A percentile compares a stretch with the other conserved stretches of the same genome.
phyloP scores from a whole-genome alignment of 139 green algal genomes.

The Chlorella sp. region DNA sequence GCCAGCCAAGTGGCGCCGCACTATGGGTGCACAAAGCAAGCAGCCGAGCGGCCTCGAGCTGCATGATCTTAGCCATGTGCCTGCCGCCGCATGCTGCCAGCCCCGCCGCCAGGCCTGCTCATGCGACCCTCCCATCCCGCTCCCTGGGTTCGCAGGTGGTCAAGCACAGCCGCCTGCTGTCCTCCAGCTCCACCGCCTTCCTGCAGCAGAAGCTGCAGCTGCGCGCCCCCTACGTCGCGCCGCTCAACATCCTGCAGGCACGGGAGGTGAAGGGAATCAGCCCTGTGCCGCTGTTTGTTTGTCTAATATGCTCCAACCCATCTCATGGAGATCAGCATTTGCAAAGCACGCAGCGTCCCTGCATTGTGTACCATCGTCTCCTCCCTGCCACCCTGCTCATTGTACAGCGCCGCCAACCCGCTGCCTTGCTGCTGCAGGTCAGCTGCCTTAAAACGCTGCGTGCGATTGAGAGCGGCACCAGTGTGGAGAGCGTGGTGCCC shows the following conservation, averaged over 20 bases:
- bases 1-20: too few species aligned
- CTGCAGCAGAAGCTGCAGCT: conserved; percentile 89
- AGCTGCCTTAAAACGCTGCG: conserved; percentile 62
- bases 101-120: too few species aligned
- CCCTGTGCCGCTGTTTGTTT: not conserved
- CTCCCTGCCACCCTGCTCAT: too few species aligned
- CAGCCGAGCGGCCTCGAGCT: too few species aligned
- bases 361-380: too few species aligned
- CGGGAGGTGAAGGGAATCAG: too few species aligned
- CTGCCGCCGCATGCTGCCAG: too few species aligned
- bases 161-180: conserved; percentile 75
- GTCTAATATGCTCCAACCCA: too few species aligned
- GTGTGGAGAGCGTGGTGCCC: conserved; percentile 25
- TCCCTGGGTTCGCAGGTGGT: conserved; percentile 60
- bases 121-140: not conserved
- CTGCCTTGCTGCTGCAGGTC: conserved; percentile 31
- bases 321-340: too few species aligned
- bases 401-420: not conserved
- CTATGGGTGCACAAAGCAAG: too few species aligned
- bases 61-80: too few species aligned
- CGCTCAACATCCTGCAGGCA: conserved; percentile 96
- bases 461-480: conserved; percentile 43
- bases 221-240: conserved; percentile 91
- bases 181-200: conserved; percentile 69
- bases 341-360: too few species aligned